A percentile compares a stretch with the other conserved stretches of the same genome.
phyloP scores from a whole-genome alignment of 192 early-diverging fungal species.

The Coemansia sp. region DNA sequence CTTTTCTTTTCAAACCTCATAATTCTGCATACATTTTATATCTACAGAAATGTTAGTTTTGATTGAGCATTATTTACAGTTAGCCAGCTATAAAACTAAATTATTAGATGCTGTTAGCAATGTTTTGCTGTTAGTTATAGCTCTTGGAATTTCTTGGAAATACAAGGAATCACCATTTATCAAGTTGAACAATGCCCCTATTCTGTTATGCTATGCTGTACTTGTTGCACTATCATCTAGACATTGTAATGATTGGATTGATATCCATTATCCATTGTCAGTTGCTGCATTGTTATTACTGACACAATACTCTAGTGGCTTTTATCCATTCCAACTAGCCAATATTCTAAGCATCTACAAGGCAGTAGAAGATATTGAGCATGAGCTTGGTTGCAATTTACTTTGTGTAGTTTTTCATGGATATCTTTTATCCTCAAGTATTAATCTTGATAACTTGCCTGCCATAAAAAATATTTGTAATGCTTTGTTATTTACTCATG shows the following conservation, averaged over 20 bases:
- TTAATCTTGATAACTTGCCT: background rate
- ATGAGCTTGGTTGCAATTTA: background rate
- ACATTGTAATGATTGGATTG: background rate
- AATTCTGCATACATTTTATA: too few species aligned
- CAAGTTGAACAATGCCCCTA: background rate
- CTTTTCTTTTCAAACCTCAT: too few species aligned
- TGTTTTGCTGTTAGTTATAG: too few species aligned
- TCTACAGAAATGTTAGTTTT: too few species aligned
- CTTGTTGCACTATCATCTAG: slow-evolving; percentile 6
- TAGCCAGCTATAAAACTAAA: too few species aligned
- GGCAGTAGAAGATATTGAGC: background rate
- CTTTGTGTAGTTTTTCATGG: background rate
- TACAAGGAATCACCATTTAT: background rate
- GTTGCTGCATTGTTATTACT: slow-evolving; percentile 7
- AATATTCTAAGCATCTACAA: slow-evolving; percentile 21
- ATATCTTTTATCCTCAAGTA: background rate
- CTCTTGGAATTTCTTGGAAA: background rate
- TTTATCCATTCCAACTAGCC: slow-evolving; percentile 15
- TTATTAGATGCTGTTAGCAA: too few species aligned
- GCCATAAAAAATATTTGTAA: background rate
- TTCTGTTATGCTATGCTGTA: background rate
- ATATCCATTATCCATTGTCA: slow-evolving; percentile 1
- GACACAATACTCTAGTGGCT: background rate
- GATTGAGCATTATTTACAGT: too few species aligned
- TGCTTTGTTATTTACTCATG: background rate